Conservation (phyloP, 2,329 filamentous ascomycete species). For the Claviceps arundinis region DNA sequence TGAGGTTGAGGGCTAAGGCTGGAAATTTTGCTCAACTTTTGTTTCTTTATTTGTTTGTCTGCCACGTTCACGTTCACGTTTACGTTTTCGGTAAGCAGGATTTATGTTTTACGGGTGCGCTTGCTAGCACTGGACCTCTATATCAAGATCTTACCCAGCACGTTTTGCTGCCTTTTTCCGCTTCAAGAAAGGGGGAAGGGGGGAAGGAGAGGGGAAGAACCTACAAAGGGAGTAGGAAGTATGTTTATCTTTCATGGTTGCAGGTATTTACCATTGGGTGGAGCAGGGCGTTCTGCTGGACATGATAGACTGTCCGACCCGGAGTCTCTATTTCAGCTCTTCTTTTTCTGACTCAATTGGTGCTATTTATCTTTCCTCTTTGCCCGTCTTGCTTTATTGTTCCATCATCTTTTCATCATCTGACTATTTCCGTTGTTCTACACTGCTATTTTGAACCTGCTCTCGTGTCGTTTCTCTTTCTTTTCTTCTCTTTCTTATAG, state of each 20-base stretch:
- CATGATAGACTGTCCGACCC: background rate
- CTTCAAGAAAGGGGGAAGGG: too few species aligned
- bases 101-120: too few species aligned
- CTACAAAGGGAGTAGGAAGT: background rate
- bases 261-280: background rate
- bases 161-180: too few species aligned
- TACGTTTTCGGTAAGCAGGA: too few species aligned
- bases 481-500: background rate
- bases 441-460: too few species aligned
- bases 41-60: background rate
- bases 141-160: too few species aligned
- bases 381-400: background rate
- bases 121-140: too few species aligned
- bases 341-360: too few species aligned
- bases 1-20: constrained; percentile 14
- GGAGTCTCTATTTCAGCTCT: background rate
- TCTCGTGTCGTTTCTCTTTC: background rate
- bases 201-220: background rate
- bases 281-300: background rate
- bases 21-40: background rate
- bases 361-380: background rate
- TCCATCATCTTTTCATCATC: background rate
- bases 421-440: too few species aligned
- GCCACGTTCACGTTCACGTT: background rate
- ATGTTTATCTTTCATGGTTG: background rate